Percentiles rank a stretch among this genome's conserved stretches.
These are phyloP conservation scores for Ceratocystis cacaofunesta DNA, from an alignment of 2,329 filamentous ascomycete genomes.

Conservation along the genomic window DNA sequence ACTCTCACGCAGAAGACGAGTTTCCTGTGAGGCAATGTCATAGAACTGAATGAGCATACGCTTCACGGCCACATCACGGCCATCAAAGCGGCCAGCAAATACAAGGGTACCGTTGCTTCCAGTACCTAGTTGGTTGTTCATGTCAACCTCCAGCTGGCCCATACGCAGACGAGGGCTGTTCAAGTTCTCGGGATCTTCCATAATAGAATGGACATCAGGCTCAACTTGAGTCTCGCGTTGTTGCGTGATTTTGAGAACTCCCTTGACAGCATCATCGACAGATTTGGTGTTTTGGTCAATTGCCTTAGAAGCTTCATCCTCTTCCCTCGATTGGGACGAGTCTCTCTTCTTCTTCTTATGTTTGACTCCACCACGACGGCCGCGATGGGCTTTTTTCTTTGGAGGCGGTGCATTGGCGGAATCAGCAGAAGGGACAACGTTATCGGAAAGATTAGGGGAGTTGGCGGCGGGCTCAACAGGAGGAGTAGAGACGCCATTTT, in stretches of 20 bases:
- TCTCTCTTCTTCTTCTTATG: constrained; percentile 45
- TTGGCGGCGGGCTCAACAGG: constrained; percentile 1
- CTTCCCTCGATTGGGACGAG: constrained; percentile 34
- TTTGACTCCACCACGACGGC: constrained; percentile 56
- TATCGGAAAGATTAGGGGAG: constrained; percentile 10
- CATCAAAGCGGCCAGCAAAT: constrained; percentile 87
- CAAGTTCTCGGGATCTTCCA: constrained; percentile 44
- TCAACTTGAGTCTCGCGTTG: constrained; percentile 34
- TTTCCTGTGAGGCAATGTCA: constrained; percentile 88
- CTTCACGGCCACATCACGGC: constrained; percentile 86
- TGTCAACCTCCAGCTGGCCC: constrained; percentile 49
- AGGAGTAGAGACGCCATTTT: neutral
- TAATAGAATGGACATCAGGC: constrained; percentile 45
- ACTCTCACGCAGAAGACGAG: constrained; percentile 75
- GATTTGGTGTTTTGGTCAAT: constrained; percentile 19
- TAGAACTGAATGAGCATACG: constrained; percentile 93
- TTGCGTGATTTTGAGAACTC: constrained; percentile 43
- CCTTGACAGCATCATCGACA: constrained; percentile 47
- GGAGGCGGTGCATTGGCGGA: constrained; percentile 22
- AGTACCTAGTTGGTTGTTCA: constrained; percentile 49
- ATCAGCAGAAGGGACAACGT: neutral
- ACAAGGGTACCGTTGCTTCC: constrained; percentile 97
- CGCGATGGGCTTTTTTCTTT: constrained; percentile 54
- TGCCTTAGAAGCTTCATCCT: constrained; percentile 25
- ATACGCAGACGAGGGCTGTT: constrained; percentile 45